These are phyloP conservation scores for Pascua guehoae DNA, from an alignment of 1,284 basidiomycete genomes.

Conservation along the genomic window DNA sequence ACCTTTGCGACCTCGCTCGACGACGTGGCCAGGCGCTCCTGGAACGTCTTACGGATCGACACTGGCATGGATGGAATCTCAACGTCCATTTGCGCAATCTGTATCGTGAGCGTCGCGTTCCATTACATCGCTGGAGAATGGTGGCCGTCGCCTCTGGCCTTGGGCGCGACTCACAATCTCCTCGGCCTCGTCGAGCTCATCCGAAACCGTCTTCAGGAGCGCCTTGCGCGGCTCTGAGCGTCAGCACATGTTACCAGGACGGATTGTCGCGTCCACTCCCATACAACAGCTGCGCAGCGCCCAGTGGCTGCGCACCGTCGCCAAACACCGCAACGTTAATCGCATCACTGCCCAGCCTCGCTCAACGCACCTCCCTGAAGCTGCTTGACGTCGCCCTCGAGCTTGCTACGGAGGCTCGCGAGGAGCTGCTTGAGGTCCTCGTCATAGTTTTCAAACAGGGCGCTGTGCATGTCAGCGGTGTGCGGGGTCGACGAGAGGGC, in stretches of 20 bases:
- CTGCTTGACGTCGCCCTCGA: conserved; percentile 45
- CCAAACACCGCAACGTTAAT: neutral
- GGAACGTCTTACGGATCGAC: conserved; percentile 70
- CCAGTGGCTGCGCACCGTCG: neutral
- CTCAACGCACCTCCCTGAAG: conserved; percentile 44
- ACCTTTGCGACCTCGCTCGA: conserved; percentile 68
- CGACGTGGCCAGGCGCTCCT: conserved; percentile 65
- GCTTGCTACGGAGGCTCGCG: conserved; percentile 40
- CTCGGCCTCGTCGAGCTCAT: conserved; percentile 96
- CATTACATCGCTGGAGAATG: too few species aligned
- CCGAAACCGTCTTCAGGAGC: conserved; percentile 77
- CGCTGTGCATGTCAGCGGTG: conserved; percentile 22
- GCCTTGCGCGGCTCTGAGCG: conserved; percentile 74
- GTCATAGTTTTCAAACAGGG: conserved; percentile 51
- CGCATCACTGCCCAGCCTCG: neutral
- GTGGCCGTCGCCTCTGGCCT: too few species aligned
- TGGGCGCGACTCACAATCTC: conserved; percentile 78
- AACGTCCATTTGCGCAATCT: conserved; percentile 99
- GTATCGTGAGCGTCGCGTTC: conserved; percentile 7
- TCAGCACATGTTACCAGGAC: neutral
- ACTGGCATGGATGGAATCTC: conserved; percentile 96
- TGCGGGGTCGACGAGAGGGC: neutral
- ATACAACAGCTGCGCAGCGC: neutral
- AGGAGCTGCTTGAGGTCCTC: conserved; percentile 49
- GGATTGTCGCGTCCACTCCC: neutral